Evolutionary conservation across 2,329 filamentous ascomycete species (phyloP).

Genomic region (Hypoxylon sp.): DNA sequence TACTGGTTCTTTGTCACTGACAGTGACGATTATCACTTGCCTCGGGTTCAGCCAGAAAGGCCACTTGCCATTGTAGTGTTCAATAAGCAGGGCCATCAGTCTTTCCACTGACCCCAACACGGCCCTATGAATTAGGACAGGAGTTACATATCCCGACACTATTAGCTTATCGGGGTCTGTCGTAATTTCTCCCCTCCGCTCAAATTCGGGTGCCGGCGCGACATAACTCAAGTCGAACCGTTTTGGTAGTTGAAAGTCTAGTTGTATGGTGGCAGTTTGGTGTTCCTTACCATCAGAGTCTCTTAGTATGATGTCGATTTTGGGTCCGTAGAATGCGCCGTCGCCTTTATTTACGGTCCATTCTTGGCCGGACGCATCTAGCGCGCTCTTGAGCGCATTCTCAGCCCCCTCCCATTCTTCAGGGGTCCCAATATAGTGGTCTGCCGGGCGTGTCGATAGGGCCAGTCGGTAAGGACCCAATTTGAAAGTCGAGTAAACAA

Average conservation of each 20-base stretch:
- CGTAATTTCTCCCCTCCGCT: slow-evolving; percentile 67
- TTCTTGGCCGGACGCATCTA: slow-evolving; percentile 74
- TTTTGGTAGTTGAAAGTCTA: slow-evolving; percentile 90
- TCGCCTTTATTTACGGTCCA: slow-evolving; percentile 86
- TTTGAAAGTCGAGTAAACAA: slow-evolving; percentile 71
- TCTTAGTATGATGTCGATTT: slow-evolving; percentile 87
- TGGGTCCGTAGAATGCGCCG: slow-evolving; percentile 91
- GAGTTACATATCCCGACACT: slow-evolving; percentile 73
- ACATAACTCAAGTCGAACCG: slow-evolving; percentile 84
- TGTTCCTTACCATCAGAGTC: slow-evolving; percentile 89
- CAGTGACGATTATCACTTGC: slow-evolving; percentile 80
- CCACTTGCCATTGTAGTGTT: slow-evolving; percentile 84
- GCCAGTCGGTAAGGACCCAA: slow-evolving; percentile 82
- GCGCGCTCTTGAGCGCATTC: slow-evolving; percentile 73
- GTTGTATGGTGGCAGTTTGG: slow-evolving; percentile 89
- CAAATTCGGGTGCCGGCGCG: slow-evolving; percentile 75
- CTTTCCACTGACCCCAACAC: slow-evolving; percentile 88
- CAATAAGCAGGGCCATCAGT: slow-evolving; percentile 87
- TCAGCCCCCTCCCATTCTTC: slow-evolving; percentile 79
- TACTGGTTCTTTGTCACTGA: slow-evolving; percentile 73
- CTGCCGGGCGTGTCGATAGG: slow-evolving; percentile 82
- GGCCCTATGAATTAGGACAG: slow-evolving; percentile 88
- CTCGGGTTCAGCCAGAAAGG: slow-evolving; percentile 91
- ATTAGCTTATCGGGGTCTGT: slow-evolving; percentile 64
- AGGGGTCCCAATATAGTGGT: slow-evolving; percentile 81